Evolutionary conservation across 1,284 basidiomycete species (phyloP).

Genomic region (Taiwanofungus camphoratus): DNA sequence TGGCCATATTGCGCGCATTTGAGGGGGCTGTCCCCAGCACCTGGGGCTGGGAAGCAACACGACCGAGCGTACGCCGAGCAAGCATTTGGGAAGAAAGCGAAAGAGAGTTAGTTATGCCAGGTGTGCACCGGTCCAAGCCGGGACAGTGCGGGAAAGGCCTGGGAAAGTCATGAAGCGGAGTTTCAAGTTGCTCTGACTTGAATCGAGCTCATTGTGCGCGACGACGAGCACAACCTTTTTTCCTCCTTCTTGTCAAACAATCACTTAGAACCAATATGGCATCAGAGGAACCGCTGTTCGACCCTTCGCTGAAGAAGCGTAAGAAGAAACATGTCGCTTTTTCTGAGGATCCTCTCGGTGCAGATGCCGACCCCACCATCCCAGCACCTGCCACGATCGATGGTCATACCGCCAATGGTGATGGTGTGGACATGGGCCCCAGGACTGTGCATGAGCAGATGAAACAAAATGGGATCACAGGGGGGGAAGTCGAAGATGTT

Average conservation of each 20-base stretch:
- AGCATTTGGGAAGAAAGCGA: slow-evolving; percentile 35
- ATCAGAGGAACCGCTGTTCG: slow-evolving; percentile 74
- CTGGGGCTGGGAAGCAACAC: slow-evolving; percentile 50
- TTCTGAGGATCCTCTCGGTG: slow-evolving; percentile 76
- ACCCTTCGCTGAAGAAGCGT: slow-evolving; percentile 76
- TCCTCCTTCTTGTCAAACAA: slow-evolving; percentile 10
- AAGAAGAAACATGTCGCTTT: slow-evolving; percentile 85
- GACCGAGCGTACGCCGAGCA: slow-evolving; percentile 65
- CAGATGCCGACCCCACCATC: slow-evolving; percentile 74
- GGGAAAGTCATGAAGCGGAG: slow-evolving; percentile 18
- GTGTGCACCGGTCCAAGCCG: slow-evolving; percentile 15
- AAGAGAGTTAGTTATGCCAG: slow-evolving; percentile 21
- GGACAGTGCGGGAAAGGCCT: slow-evolving; percentile 19
- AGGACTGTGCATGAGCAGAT: slow-evolving; percentile 71
- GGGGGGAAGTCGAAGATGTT: slow-evolving; percentile 21
- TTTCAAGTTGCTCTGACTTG: slow-evolving; percentile 7
- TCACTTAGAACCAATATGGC: slow-evolving; percentile 31
- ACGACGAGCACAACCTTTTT: slow-evolving; percentile 8
- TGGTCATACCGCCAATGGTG: slow-evolving; percentile 57
- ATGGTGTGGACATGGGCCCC: slow-evolving; percentile 67
- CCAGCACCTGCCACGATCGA: slow-evolving; percentile 69
- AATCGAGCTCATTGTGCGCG: slow-evolving; percentile 11
- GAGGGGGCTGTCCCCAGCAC: slow-evolving; percentile 57
- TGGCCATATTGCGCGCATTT: slow-evolving; percentile 87
- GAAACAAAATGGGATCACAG: slow-evolving; percentile 41